phyloP scores from a whole-genome alignment of 1,284 basidiomycete genomes.

The Porodaedalea pini region DNA sequence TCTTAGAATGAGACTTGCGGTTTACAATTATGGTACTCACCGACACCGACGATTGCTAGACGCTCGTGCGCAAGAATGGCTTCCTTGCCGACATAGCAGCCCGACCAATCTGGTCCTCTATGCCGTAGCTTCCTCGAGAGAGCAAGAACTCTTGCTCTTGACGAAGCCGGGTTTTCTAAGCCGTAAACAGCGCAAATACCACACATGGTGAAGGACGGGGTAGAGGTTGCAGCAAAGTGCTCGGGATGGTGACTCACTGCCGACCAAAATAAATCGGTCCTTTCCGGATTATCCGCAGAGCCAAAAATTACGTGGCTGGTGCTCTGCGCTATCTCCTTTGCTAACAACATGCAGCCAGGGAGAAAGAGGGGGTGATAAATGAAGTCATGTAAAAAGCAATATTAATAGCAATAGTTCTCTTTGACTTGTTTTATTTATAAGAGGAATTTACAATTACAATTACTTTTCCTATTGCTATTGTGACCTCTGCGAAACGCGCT shows the following conservation, averaged over 20 bases:
- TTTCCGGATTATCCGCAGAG: too few relatives aligned
- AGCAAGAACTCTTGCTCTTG: constrained; percentile 75
- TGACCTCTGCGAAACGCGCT: background rate
- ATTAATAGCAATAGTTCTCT: too few relatives aligned
- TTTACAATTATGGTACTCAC: constrained; percentile 48
- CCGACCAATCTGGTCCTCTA: constrained; percentile 96
- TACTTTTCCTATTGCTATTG: background rate
- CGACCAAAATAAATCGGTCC: too few relatives aligned
- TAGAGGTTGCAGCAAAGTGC: background rate
- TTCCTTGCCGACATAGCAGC: constrained; percentile 82
- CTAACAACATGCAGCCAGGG: too few relatives aligned
- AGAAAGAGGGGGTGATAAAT: too few relatives aligned
- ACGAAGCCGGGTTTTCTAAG: constrained; percentile 64
- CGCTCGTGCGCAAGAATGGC: constrained; percentile 86
- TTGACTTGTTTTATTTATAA: too few relatives aligned
- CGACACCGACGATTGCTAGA: constrained; percentile 96
- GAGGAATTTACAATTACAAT: too few relatives aligned
- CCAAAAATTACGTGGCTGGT: too few relatives aligned
- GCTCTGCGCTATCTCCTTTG: too few relatives aligned
- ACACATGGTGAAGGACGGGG: constrained; percentile 58
- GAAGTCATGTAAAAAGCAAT: too few relatives aligned
- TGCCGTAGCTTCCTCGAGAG: constrained; percentile 88
- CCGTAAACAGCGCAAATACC: constrained; percentile 86
- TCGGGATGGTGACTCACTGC: background rate
- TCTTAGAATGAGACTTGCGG: background rate